These are phyloP conservation scores for Euphorbia pulcherrima DNA, from an alignment of 345 rosid species.

Conservation along the genomic window DNA sequence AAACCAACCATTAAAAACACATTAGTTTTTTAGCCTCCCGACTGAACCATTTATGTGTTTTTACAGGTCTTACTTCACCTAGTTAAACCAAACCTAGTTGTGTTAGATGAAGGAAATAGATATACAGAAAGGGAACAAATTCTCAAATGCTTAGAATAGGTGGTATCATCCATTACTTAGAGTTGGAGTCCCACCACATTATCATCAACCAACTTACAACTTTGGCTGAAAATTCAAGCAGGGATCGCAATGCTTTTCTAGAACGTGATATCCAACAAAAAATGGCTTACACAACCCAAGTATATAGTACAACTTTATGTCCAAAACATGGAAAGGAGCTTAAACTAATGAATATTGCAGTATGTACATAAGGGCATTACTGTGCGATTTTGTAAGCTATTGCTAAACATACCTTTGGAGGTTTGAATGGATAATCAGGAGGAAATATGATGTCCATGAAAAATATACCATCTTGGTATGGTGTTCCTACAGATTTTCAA, in stretches of 20 bases:
- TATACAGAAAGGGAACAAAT: neutral
- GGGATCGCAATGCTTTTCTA: too few species aligned
- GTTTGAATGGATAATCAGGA: conserved; percentile 79
- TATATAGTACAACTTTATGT: too few species aligned
- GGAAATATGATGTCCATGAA: conserved; percentile 78
- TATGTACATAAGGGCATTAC: too few species aligned
- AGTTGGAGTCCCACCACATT: neutral
- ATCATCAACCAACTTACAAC: neutral
- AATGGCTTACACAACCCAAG: too few species aligned
- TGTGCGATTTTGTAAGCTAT: neutral
- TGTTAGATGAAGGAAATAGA: neutral
- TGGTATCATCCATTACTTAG: neutral
- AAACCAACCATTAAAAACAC: neutral
- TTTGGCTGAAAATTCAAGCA: too few species aligned
- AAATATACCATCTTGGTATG: conserved; percentile 83
- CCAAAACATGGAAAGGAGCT: too few species aligned
- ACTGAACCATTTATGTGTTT: neutral
- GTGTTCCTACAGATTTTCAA: conserved; percentile 52
- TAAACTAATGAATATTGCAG: too few species aligned
- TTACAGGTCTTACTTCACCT: neutral
- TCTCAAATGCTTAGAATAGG: neutral
- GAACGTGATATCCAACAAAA: too few species aligned
- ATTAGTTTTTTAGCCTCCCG: neutral
- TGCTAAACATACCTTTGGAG: conserved; percentile 62
- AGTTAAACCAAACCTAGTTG: neutral